Base-by-base conservation (phyloP, 2,329 filamentous ascomycete genomes). In the Blumeriella jaapii region DNA sequence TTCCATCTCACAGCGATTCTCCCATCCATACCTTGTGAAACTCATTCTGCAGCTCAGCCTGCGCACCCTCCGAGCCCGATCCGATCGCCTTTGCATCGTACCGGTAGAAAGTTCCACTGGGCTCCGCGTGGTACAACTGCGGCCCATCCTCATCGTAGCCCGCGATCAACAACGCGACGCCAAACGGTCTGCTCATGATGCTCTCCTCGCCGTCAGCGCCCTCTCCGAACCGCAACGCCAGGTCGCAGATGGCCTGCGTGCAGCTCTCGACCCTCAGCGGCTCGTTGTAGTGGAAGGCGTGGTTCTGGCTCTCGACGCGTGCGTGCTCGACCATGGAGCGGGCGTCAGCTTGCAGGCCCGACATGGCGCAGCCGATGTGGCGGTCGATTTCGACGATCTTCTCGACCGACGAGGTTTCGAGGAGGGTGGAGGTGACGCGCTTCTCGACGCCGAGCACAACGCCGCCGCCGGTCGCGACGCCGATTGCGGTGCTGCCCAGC, bases 331-430 rank as follows among this genome's bases (percentile, higher is more conserved):
- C 77, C 82, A 98, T 93, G 64, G 82, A 91, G 57, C 91, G 82
- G 45, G 91, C 91, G 61, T 98, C 91, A 55, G 91, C 91, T 69
- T 98, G 91, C 47, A 98, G 74, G 29, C 91, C 91, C 23, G 82
- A 91, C 87, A 98, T 98, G 65, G 91, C 91, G 65, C 91, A 96
- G 55, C 91, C 91, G 54, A 98, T 95, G 68, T 98, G 91, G 59
- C 83, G 78, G 68, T 98, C 91, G 61, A 98, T 96, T 63, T 98
- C 91, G 61, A 98, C 89, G 55, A 98, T 96, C 76, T 98, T 98
- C 65, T 98, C 91, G 55, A 98, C 91, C 25, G 87, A 95, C 29
- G 84, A 93, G 19, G 91, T 93, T 65, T 96, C 91, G 55, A 98
- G 84, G 44, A 98, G 81, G 43, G 89, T 93, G 39, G 85, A 94